Evolutionary conservation across 805 yeast genomes (phyloP).

Genomic region (Candida wancherniae): DNA sequence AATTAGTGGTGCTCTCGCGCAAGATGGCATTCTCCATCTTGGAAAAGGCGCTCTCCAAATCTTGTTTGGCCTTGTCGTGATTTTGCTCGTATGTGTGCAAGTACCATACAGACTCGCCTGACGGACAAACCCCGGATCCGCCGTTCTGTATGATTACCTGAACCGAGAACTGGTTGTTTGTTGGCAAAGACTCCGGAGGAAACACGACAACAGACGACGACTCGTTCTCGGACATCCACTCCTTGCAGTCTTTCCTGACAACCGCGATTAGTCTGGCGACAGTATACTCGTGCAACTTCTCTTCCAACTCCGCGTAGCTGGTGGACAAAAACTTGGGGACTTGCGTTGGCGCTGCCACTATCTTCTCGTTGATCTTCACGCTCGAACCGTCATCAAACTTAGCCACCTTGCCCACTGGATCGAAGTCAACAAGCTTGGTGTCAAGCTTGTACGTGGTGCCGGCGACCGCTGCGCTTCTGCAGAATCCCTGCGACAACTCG

Average conservation of each 20-base stretch:
- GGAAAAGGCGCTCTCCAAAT: slow-evolving; percentile 72
- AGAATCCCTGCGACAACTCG: slow-evolving; percentile 92
- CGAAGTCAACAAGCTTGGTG: slow-evolving; percentile 60
- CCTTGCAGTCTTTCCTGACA: slow-evolving; percentile 80
- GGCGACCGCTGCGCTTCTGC: slow-evolving; percentile 96
- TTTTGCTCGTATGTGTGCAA: slow-evolving; percentile 68
- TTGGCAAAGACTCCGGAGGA: slow-evolving; percentile 76
- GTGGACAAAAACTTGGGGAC: slow-evolving; percentile 38
- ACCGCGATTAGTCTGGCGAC: slow-evolving; percentile 75
- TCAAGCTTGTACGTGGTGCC: slow-evolving; percentile 90
- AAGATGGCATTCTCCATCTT: slow-evolving; percentile 77
- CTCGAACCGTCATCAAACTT: slow-evolving; percentile 69
- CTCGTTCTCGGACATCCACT: slow-evolving; percentile 88
- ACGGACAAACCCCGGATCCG: slow-evolving; percentile 81
- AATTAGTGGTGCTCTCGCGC: slow-evolving; percentile 63
- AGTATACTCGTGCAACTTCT: slow-evolving; percentile 41
- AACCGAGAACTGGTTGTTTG: slow-evolving; percentile 64
- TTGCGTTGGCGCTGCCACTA: slow-evolving; percentile 71
- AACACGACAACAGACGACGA: slow-evolving; percentile 84
- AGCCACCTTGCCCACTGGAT: slow-evolving; percentile 64
- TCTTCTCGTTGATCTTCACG: slow-evolving; percentile 72
- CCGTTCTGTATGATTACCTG: slow-evolving; percentile 86
- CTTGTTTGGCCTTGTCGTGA: slow-evolving; percentile 64
- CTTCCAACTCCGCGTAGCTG: slow-evolving; percentile 41
- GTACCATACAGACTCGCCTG: slow-evolving; percentile 89